Conservation (phyloP, 2,329 filamentous ascomycete genomes). For the Aspergillus ochraceus region DNA sequence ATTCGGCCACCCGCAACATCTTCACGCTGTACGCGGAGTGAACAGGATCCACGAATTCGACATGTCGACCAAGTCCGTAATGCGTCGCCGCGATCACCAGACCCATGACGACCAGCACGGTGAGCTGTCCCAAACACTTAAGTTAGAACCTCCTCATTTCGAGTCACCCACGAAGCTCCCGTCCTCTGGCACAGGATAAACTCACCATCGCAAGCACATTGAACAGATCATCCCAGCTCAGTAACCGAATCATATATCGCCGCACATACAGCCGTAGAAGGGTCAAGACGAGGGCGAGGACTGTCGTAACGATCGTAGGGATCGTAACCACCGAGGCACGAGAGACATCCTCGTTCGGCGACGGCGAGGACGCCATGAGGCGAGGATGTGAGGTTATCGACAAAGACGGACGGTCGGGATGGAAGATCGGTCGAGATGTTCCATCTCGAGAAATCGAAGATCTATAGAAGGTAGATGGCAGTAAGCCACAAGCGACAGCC, state of each 20-base stretch:
- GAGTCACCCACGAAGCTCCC: too few species aligned
- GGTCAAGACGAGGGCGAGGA: constrained; percentile 12
- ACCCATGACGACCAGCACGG: constrained; percentile 1
- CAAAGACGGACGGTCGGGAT: not conserved
- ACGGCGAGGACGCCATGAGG: constrained; percentile 2
- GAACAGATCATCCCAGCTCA: constrained; percentile 19
- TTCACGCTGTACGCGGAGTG: constrained; percentile 8
- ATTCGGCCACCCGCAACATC: constrained; percentile 16
- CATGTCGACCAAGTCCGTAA: constrained; percentile 3
- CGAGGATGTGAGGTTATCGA: not conserved
- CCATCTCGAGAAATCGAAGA: not conserved
- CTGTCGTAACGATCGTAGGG: constrained; percentile 16
- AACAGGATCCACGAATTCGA: not conserved
- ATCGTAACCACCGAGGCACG: constrained; percentile 7
- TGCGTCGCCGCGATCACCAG: constrained; percentile 1
- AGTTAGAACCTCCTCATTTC: too few species aligned
- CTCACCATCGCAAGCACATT: constrained; percentile 17
- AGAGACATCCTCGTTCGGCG: constrained; percentile 7
- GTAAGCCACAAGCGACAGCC: not conserved
- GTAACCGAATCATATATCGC: constrained; percentile 10
- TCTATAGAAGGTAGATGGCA: not conserved
- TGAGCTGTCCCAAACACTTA: not conserved
- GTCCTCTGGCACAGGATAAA: not conserved
- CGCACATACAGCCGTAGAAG: constrained; percentile 16
- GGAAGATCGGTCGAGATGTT: not conserved